Evolutionary conservation across 2,329 filamentous ascomycete species (phyloP).

Genomic region (Monosporascus sp.): DNA sequence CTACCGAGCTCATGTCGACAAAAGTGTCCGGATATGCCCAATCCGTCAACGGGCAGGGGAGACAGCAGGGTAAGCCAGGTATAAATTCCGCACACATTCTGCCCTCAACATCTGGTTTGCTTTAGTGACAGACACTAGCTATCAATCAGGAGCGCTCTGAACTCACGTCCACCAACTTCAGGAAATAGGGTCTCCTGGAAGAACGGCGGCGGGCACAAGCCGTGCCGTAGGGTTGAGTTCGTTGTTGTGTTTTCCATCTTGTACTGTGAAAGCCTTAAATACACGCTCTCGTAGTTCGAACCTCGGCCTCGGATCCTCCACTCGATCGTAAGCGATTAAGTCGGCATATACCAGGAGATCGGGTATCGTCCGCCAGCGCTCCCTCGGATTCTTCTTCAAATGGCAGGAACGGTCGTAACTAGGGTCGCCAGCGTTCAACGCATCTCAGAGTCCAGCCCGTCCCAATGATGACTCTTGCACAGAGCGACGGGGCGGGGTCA

Average conservation of each 20-base stretch:
- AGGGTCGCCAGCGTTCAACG: not conserved
- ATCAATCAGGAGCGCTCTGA: not conserved
- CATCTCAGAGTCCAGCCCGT: not conserved
- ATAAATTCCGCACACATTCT: slow-evolving; percentile 49
- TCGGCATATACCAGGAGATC: too few species aligned
- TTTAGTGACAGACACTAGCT: slow-evolving; percentile 12
- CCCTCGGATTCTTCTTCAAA: too few species aligned
- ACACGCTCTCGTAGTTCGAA: not conserved
- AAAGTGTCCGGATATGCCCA: slow-evolving; percentile 65
- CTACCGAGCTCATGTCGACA: slow-evolving; percentile 52
- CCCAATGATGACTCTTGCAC: not conserved
- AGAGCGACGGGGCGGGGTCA: not conserved
- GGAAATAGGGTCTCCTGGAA: slow-evolving; percentile 58
- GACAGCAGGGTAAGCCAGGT: slow-evolving; percentile 62
- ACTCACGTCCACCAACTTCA: slow-evolving; percentile 26
- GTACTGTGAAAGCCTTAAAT: not conserved
- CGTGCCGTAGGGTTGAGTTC: slow-evolving; percentile 20
- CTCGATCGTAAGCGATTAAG: not conserved
- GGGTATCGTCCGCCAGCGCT: too few species aligned
- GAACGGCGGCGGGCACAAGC: slow-evolving; percentile 64
- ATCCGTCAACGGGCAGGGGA: slow-evolving; percentile 83
- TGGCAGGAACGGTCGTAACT: not conserved
- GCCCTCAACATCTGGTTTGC: slow-evolving; percentile 41
- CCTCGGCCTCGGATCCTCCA: not conserved
- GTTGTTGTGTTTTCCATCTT: slow-evolving; percentile 13